Percentiles rank a stretch among this genome's conserved stretches.
These are phyloP conservation scores for Paxillus rubicundulus DNA, from an alignment of 768 basidiomycete species.

Conservation along the genomic window DNA sequence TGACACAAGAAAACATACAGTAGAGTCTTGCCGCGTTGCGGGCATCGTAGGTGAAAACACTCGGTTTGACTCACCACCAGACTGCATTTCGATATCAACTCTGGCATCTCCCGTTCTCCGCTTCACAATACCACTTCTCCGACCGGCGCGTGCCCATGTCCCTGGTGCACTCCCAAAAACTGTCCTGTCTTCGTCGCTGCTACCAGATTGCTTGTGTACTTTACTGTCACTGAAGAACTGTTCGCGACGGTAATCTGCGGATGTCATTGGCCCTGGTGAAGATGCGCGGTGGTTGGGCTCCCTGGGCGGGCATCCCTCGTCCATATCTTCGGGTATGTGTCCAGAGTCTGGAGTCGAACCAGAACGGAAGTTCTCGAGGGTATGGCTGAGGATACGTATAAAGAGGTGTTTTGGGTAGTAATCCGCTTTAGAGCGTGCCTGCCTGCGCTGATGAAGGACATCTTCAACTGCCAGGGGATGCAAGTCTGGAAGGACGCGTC, in stretches of 20 bases:
- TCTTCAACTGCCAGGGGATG: conserved; percentile 76
- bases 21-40: conserved; percentile 6
- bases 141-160: conserved; percentile 5
- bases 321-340: conserved; percentile 2
- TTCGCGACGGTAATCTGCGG: conserved; percentile 2
- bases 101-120: neutral
- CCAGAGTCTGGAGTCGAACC: conserved; percentile 14
- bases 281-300: conserved; percentile 30
- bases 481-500: conserved; percentile 41
- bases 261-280: conserved; percentile 27
- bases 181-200: neutral
- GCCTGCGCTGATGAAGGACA: conserved; percentile 53
- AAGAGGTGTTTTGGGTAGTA: conserved; percentile 73
- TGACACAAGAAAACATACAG: conserved; percentile 1
- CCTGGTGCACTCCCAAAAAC: conserved; percentile 4
- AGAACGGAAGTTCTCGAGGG: conserved; percentile 33
- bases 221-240: neutral
- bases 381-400: conserved; percentile 64
- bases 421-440: conserved; percentile 64
- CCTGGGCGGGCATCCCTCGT: neutral
- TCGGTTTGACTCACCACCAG: neutral
- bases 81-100: neutral
- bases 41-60: neutral
- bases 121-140: conserved; percentile 2
- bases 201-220: neutral